Percentiles rank a stretch among this genome's conserved stretches.
Evolutionary conservation across 2,329 filamentous ascomycete genomes (phyloP).

Genomic region (Penicillium aurantiogriseum): DNA sequence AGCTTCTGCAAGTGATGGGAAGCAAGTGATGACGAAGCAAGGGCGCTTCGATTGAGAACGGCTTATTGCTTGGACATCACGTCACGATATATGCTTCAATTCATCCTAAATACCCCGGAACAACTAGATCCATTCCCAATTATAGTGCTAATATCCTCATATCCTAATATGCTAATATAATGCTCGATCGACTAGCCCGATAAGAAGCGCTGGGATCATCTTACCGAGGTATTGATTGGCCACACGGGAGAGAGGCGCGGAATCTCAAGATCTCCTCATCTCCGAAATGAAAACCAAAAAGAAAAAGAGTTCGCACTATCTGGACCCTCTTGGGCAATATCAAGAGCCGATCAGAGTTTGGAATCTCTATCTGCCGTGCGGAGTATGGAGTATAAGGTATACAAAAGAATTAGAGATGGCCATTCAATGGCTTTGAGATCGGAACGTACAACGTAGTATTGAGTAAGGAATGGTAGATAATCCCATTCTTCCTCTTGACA

Average conservation of each 20-base stretch:
- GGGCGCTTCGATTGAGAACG: slow-evolving; percentile 8
- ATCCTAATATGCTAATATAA: not conserved
- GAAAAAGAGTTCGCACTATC: not conserved
- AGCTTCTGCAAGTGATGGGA: slow-evolving; percentile 27
- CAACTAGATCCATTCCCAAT: not conserved
- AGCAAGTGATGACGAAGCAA: slow-evolving; percentile 8
- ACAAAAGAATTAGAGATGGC: not conserved
- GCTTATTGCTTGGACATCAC: slow-evolving; percentile 2
- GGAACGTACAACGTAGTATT: slow-evolving; percentile 13
- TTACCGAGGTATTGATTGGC: slow-evolving; percentile 18
- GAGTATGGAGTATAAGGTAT: not conserved
- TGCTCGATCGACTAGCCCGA: not conserved
- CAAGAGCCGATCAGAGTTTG: not conserved
- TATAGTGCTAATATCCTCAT: not conserved
- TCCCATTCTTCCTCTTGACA: slow-evolving; percentile 1
- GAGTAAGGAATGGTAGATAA: slow-evolving; percentile 23
- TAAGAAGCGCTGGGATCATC: not conserved
- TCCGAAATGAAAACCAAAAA: not conserved
- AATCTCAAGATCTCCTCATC: slow-evolving; percentile 8
- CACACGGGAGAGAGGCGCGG: not conserved
- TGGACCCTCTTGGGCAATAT: not conserved
- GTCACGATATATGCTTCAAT: slow-evolving; percentile 1
- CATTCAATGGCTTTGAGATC: not conserved
- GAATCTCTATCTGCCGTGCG: not conserved
- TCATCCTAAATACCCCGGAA: not conserved